A percentile compares a stretch with the other conserved stretches of the same genome.
These are phyloP conservation scores for Neonectria hederae DNA, from an alignment of 2,329 filamentous ascomycete species.

Conservation along the genomic window DNA sequence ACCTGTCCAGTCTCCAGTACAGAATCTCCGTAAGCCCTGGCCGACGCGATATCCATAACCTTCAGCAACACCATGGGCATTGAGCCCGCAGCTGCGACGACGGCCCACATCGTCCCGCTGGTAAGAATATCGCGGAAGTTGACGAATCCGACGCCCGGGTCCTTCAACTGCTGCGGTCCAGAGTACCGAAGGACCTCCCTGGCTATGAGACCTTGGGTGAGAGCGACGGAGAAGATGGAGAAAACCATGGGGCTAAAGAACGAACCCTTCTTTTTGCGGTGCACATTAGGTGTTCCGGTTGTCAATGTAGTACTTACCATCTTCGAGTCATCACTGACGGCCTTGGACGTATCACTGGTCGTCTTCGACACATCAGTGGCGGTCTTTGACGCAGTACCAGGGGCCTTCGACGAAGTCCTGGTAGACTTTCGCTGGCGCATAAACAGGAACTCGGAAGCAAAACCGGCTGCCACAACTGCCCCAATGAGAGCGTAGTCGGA, in stretches of 20 bases:
- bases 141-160: slow-evolving; percentile 29
- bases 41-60: slow-evolving; percentile 8
- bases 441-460: slow-evolving; percentile 5
- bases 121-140: slow-evolving; percentile 33
- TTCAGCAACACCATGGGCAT: slow-evolving; percentile 28
- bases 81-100: slow-evolving; percentile 16
- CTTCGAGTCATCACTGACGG: neutral
- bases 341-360: neutral
- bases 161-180: neutral
- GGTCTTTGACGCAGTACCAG: neutral
- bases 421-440: neutral
- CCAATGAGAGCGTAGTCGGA: slow-evolving; percentile 24
- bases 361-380: neutral
- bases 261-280: neutral
- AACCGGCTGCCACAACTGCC: slow-evolving; percentile 11
- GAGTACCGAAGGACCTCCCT: slow-evolving; percentile 24
- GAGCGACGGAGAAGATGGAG: slow-evolving; percentile 14
- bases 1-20: neutral
- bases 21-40: neutral
- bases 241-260: slow-evolving; percentile 12
- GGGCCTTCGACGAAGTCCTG: neutral
- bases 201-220: slow-evolving; percentile 27
- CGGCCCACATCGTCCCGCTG: slow-evolving; percentile 30
- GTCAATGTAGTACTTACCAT: neutral
- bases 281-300: neutral